Evolutionary conservation across 2,329 filamentous ascomycete genomes (phyloP).

Genomic region (Leptographium procerum): DNA sequence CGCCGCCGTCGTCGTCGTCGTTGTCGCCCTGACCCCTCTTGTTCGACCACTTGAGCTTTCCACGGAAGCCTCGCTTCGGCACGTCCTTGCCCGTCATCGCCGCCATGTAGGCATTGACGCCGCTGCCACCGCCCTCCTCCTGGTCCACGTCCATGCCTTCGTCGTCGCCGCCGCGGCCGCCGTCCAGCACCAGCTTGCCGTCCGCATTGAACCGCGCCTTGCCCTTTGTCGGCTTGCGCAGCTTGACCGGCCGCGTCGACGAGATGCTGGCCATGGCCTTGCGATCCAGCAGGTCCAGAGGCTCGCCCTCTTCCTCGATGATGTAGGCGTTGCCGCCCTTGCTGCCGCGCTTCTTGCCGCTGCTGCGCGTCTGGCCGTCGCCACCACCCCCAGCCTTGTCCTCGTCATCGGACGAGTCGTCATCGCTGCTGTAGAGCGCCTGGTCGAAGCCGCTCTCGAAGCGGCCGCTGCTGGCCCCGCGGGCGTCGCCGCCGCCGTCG

Average conservation of each 20-base stretch:
- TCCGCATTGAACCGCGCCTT: slow-evolving; percentile 64
- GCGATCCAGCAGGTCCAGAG: slow-evolving; percentile 83
- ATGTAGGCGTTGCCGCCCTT: slow-evolving; percentile 70
- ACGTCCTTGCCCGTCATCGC: slow-evolving; percentile 58
- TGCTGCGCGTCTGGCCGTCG: not conserved
- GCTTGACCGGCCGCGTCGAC: slow-evolving; percentile 67
- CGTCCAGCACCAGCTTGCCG: slow-evolving; percentile 68
- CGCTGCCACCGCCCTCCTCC: slow-evolving; percentile 28
- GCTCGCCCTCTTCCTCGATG: slow-evolving; percentile 87
- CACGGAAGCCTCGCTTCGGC: slow-evolving; percentile 51
- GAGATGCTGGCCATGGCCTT: slow-evolving; percentile 88
- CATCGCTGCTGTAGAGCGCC: slow-evolving; percentile 70
- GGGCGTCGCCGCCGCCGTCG: slow-evolving; percentile 41
- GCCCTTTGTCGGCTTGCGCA: slow-evolving; percentile 45
- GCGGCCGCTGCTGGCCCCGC: slow-evolving; percentile 41
- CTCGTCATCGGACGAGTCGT: slow-evolving; percentile 43
- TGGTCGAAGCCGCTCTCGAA: slow-evolving; percentile 94
- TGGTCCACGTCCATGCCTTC: slow-evolving; percentile 50
- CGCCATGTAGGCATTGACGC: slow-evolving; percentile 58
- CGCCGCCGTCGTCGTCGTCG: slow-evolving; percentile 29
- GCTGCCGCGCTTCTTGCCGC: slow-evolving; percentile 32
- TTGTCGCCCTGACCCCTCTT: slow-evolving; percentile 33
- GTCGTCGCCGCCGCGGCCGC: slow-evolving; percentile 37
- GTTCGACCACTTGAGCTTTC: slow-evolving; percentile 62
- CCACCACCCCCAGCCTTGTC: slow-evolving; percentile 25